Percentiles rank a stretch among this genome's conserved stretches.
Evolutionary conservation across 2,329 filamentous ascomycete genomes (phyloP).

Genomic region (Venturia nashicola): DNA sequence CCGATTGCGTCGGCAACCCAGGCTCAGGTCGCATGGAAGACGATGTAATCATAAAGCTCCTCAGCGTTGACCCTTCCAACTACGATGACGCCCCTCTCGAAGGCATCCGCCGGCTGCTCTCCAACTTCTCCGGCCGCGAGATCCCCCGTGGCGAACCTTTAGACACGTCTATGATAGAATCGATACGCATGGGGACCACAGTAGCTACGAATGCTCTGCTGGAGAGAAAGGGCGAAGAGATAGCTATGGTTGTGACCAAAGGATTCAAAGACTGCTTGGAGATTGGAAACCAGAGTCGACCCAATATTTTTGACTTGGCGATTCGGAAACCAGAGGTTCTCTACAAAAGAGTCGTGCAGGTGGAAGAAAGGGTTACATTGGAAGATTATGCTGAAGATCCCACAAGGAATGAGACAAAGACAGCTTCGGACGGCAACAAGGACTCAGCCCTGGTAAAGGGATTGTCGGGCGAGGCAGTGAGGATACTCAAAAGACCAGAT

Average conservation of each 20-base stretch:
- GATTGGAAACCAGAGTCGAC: constrained; percentile 83
- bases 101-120: constrained; percentile 77
- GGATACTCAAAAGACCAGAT: constrained; percentile 53
- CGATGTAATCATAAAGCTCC: constrained; percentile 74
- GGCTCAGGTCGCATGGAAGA: constrained; percentile 55
- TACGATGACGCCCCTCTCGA: constrained; percentile 86
- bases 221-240: constrained; percentile 80
- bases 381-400: constrained; percentile 91
- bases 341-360: constrained; percentile 75
- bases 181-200: constrained; percentile 91
- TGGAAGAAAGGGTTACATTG: constrained; percentile 80
- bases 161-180: constrained; percentile 74
- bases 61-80: constrained; percentile 82
- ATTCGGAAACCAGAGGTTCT: constrained; percentile 80
- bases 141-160: constrained; percentile 70
- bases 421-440: constrained; percentile 30
- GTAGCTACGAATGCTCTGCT: constrained; percentile 87
- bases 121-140: constrained; percentile 59
- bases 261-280: constrained; percentile 80
- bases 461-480: constrained; percentile 61
- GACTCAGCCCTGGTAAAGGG: constrained; percentile 53
- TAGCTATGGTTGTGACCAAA: constrained; percentile 75
- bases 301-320: constrained; percentile 81
- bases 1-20: constrained; percentile 78
- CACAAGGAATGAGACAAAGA: constrained; percentile 45